These are phyloP conservation scores for Byssothecium circinans DNA, from an alignment of 2,329 filamentous ascomycete species.

Conservation along the genomic window DNA sequence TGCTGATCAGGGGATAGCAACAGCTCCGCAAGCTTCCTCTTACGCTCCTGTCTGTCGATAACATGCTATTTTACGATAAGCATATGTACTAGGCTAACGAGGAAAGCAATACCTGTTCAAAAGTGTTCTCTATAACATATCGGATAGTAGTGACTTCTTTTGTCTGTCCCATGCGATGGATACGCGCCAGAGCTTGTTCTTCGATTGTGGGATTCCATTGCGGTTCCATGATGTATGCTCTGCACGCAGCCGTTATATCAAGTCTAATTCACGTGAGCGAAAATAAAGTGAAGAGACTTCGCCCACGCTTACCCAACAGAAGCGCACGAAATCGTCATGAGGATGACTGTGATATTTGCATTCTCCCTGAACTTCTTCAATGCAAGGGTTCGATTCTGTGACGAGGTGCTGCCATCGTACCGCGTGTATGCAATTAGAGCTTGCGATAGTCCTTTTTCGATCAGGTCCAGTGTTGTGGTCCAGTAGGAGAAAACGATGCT, in stretches of 20 bases:
- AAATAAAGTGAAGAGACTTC: not conserved
- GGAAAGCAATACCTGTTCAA: constrained; percentile 46
- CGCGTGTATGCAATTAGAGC: constrained; percentile 41
- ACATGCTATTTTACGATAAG: too few relatives aligned
- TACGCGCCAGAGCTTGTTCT: constrained; percentile 46
- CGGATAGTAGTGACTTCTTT: constrained; percentile 40
- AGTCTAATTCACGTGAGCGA: constrained; percentile 42
- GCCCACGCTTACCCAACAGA: constrained; percentile 49
- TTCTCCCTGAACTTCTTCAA: constrained; percentile 47
- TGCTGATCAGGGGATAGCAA: constrained; percentile 5
- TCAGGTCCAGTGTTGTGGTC: constrained; percentile 52
- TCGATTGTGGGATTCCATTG: constrained; percentile 52
- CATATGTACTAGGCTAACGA: too few relatives aligned
- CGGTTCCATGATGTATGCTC: constrained; percentile 54
- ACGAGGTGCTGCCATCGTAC: constrained; percentile 52
- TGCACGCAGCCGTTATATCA: constrained; percentile 51
- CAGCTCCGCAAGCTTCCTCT: too few relatives aligned
- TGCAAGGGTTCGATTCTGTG: constrained; percentile 45
- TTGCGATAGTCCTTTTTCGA: constrained; percentile 45
- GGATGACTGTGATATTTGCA: constrained; percentile 41
- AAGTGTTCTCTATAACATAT: constrained; percentile 41
- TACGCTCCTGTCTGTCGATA: constrained; percentile 7
- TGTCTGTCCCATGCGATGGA: constrained; percentile 14
- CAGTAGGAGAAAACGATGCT: constrained; percentile 58
- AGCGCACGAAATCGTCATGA: constrained; percentile 55